Evolutionary conservation across 768 basidiomycete genomes (phyloP).

Genomic region (Multifurca ochricompacta): DNA sequence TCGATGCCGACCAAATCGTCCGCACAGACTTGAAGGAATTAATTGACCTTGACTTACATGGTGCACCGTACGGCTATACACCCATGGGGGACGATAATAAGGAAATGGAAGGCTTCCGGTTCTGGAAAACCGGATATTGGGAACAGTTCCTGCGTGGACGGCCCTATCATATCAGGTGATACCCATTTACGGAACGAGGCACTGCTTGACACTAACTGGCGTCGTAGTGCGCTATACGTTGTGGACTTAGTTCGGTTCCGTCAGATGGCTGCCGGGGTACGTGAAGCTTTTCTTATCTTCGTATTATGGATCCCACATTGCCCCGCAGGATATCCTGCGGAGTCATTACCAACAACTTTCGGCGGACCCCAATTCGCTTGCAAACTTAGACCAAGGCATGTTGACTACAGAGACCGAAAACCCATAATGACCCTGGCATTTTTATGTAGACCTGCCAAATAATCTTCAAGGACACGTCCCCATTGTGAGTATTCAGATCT

Average conservation of each 20-base stretch:
- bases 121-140: constrained; percentile 99
- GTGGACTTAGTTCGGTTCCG: constrained; percentile 94
- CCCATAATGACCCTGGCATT: not conserved
- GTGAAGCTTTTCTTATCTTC: constrained; percentile 19
- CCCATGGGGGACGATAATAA: constrained; percentile 95
- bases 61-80: constrained; percentile 91
- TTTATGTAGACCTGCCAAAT: constrained; percentile 77
- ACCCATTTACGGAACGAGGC: no score
- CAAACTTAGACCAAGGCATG: constrained; percentile 89
- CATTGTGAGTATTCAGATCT: constrained; percentile 52
- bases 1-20: constrained; percentile 97
- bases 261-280: constrained; percentile 57
- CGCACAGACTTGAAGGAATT: constrained; percentile 93
- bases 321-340: constrained; percentile 68
- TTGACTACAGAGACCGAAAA: not conserved
- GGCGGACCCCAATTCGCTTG: constrained; percentile 87
- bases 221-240: constrained; percentile 80
- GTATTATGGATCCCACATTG: not conserved
- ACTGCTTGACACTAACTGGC: not conserved
- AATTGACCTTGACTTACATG: constrained; percentile 86
- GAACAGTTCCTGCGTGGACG: constrained; percentile 72
- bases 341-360: constrained; percentile 91
- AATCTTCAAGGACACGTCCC: constrained; percentile 89
- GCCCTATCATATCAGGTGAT: constrained; percentile 92
- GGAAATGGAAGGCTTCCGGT: constrained; percentile 97